Base-by-base conservation (phyloP, 805 yeast species). In the Candida odintsovae region DNA sequence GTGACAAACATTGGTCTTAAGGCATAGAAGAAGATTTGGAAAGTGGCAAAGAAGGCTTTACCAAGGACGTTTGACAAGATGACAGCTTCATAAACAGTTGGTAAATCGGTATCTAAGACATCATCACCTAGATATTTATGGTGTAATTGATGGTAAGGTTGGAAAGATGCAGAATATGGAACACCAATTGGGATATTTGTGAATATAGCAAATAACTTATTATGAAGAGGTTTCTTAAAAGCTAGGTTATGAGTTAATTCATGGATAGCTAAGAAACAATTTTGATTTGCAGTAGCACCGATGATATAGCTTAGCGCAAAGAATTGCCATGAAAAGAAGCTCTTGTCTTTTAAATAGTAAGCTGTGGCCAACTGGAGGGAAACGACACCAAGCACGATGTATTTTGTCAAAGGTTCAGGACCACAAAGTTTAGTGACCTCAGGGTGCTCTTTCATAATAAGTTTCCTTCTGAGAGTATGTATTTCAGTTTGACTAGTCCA, bases 111-210 rank as follows among this genome's bases (percentile, higher is more conserved):
- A 66, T 90, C 97, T 56, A 78, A 79, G 43, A 75, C 71, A 56
- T 81, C 85, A 62, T 90, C 96, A 18, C 97, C 97, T 58, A 86
- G 67, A 58, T 86, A 89, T 65, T 90, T 90, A 68, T 90, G 97
- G 61, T 90, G 97, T 33, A 90, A 70, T 63, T 88, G 88, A 61
- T 90, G 97, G 64, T 90, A 90, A 8, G 96, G 96, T 50, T 55
- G 86, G 84, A 70, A 90, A 77, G 50, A 83, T 0, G 97, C 96
- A 35, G 89, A 78, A 66, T 88, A 90, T 0, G 97, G 97, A 21
- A 90, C 73, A 1, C 97, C 96, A 44, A 90, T 86, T 1, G 97
- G 96, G 35, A 87, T 67, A 62, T 90, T 90, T 33, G 89, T 76
- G 53, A 86, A 69, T 10, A 89, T 83, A 38, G 94, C 77, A 58